Evolutionary conservation across 257 asterid genomes (phyloP).

Genomic region (Gentiana dahurica): DNA sequence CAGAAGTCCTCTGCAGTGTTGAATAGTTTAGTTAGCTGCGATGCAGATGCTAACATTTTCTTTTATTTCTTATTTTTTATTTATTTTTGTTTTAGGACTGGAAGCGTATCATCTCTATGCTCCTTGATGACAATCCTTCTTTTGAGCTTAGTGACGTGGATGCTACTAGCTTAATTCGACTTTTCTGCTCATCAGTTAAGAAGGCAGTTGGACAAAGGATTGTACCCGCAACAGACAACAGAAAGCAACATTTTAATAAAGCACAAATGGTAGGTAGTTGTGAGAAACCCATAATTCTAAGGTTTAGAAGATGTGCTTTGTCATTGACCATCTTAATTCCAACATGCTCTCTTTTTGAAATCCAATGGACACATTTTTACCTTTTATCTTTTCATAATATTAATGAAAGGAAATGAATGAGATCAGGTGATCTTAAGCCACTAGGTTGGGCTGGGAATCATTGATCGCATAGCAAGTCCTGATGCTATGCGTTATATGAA

Average conservation of each 20-base stretch:
- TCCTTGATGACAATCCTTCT: conserved; percentile 64
- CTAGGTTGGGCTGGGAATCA: too few species aligned
- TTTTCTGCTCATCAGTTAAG: conserved; percentile 70
- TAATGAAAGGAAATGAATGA: too few species aligned
- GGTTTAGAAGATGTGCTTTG: too few species aligned
- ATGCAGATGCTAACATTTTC: conserved; percentile 2
- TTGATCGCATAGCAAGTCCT: too few species aligned
- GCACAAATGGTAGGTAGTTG: conserved; percentile 59
- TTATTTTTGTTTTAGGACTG: conserved; percentile 62
- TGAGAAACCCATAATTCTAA: background rate
- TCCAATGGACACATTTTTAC: background rate
- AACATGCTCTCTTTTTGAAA: background rate
- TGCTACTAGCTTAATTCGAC: conserved; percentile 86
- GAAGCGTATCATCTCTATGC: conserved; percentile 83
- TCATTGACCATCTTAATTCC: conserved; percentile 1
- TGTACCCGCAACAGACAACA: conserved; percentile 82
- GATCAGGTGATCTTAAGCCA: too few species aligned
- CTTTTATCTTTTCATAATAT: background rate
- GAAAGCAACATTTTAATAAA: conserved; percentile 60
- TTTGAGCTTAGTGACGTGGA: conserved; percentile 78
- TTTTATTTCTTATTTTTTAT: background rate
- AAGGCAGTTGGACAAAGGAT: conserved; percentile 97
- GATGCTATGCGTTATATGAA: too few species aligned
- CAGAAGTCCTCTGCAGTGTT: background rate
- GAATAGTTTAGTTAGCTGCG: background rate